These are phyloP conservation scores for Heteromeles arbutifolia DNA, from an alignment of 306 rosid genomes.

Conservation along the genomic window DNA sequence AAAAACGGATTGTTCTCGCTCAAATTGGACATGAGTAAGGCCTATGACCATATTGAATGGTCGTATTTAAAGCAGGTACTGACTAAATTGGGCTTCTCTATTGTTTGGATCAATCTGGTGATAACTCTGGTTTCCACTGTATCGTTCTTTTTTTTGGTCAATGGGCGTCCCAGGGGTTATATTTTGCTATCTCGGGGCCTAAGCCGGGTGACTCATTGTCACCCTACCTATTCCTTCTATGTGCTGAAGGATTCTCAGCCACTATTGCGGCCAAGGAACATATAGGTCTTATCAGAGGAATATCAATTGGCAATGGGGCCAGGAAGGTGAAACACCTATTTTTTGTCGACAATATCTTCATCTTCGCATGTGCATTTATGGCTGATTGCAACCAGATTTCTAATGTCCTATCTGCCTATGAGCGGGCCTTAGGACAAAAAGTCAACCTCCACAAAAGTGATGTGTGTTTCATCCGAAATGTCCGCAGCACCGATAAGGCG, in stretches of 20 bases:
- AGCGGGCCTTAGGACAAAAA: neutral
- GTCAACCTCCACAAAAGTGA: neutral
- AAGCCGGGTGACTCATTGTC: accelerated
- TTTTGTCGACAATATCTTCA: neutral
- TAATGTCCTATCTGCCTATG: neutral
- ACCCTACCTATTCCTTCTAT: neutral
- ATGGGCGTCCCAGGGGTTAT: neutral
- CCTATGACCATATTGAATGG: no score
- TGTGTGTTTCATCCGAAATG: neutral
- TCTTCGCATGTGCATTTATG: neutral
- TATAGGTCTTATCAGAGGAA: accelerated
- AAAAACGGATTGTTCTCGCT: no score
- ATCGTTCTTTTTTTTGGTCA: neutral
- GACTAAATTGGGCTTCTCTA: no score
- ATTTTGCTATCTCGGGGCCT: neutral
- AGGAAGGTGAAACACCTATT: neutral
- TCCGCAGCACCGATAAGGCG: no score
- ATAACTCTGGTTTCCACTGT: neutral
- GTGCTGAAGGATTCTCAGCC: neutral
- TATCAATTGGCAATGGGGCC: neutral
- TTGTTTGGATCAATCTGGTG: neutral
- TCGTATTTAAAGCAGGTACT: no score
- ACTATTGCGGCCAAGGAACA: accelerated
- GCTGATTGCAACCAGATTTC: neutral
- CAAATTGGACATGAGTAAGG: no score